Base-by-base conservation (phyloP, 176 grass and related monocot genomes). In the Triticum monococcum region DNA sequence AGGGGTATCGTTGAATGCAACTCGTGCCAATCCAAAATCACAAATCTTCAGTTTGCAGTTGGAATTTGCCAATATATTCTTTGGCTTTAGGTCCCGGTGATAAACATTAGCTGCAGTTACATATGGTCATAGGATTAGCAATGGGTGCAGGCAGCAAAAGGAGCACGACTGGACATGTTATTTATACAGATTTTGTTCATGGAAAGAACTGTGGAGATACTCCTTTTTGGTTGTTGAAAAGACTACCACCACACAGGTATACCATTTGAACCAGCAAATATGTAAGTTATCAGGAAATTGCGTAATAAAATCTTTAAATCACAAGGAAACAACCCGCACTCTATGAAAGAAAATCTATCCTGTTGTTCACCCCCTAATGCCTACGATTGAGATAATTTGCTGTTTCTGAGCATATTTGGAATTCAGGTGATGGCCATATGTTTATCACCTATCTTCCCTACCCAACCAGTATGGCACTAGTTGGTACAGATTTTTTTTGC, bases 11-110 rank as follows among this genome's bases (percentile, higher is more conserved):
- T 69, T 94, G 72, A 99, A 99, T 76, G 97, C 92, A 88, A 99
- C 97, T 85, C 97, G 91, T 76, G 97, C 97, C 65, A 99, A 64
- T 83, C 97, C 97, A 91, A 99, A 99, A 88, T 99, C 97, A 82
- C 97, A 99, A 86, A 99, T 99, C 88, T 99, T 99, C 70, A 99
- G 77, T 86, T 96, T 99, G 87, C 97, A 99, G 79, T 99, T 99
- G 18, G 97, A 90, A 80, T 99, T 99, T 78, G 97, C 97, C 88
- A 99, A 85, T 86, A 99, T 99, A 81, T 99, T 99, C 87, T 99
- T 99, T 14, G 97, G 97, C 82, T 99, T 99, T 77, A 99, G 78
- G 78, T 99, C 97, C 78, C 97, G 90, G 74, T 99, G 97, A 92
- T 94, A 99, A 77, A 99, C 97, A 23, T 96, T 99, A 79, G 97